Percentiles rank a stretch among this genome's conserved stretches.
These are phyloP conservation scores for Myriosclerotinia duriaeana DNA, from an alignment of 2,329 filamentous ascomycete genomes.

Conservation along the genomic window DNA sequence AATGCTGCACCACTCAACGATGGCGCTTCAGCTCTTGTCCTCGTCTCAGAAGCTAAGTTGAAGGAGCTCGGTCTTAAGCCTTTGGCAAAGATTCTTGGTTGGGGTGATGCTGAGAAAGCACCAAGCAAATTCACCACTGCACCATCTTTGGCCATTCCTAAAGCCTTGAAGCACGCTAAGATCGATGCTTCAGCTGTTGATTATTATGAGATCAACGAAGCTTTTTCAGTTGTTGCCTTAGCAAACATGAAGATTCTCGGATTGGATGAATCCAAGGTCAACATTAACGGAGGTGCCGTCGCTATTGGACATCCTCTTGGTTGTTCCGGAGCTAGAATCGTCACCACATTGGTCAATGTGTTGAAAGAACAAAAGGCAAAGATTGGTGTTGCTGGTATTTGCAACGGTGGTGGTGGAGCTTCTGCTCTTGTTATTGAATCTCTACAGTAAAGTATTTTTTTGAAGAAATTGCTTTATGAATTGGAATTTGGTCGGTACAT, in stretches of 20 bases:
- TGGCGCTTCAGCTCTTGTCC: conserved; percentile 85
- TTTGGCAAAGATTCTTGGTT: conserved; percentile 93
- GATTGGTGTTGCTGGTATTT: conserved; percentile 92
- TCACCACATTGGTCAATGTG: conserved; percentile 85
- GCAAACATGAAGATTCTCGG: conserved; percentile 92
- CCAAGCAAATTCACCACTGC: conserved; percentile 96
- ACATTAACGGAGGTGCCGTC: conserved; percentile 91
- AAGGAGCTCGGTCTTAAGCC: conserved; percentile 90
- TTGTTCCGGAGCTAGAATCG: conserved; percentile 88
- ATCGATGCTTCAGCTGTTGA: conserved; percentile 76
- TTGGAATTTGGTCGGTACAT: conserved; percentile 5
- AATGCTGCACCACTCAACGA: conserved; percentile 97
- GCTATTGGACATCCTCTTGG: conserved; percentile 95
- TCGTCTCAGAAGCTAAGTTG: conserved; percentile 91
- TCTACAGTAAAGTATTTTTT: conserved; percentile 35
- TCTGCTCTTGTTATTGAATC: conserved; percentile 87
- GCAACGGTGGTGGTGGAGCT: conserved; percentile 95
- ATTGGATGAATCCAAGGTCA: conserved; percentile 81
- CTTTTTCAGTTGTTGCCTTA: conserved; percentile 93
- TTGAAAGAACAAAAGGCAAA: conserved; percentile 88
- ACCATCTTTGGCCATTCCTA: conserved; percentile 90
- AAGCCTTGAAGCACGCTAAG: conserved; percentile 93
- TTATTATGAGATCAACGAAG: conserved; percentile 98
- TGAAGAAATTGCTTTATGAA: not conserved
- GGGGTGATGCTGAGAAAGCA: conserved; percentile 89